These are phyloP conservation scores for Leucocoprinus leucothites DNA, from an alignment of 768 basidiomycete genomes.

Conservation along the genomic window DNA sequence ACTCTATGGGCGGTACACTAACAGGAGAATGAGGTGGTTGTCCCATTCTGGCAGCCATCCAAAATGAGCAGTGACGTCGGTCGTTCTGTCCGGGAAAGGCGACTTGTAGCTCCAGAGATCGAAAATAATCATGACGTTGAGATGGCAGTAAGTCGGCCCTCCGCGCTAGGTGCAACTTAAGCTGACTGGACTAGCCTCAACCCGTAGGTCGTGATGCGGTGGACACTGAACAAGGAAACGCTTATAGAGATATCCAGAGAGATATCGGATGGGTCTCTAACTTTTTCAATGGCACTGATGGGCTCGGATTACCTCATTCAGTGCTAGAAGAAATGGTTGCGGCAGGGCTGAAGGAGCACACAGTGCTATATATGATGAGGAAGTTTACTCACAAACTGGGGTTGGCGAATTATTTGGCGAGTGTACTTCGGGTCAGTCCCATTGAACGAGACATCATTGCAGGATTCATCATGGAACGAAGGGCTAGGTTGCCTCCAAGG, in stretches of 20 bases:
- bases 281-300: background rate
- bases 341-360: conserved; percentile 6
- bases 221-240: background rate
- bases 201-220: background rate
- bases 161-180: too few relatives aligned
- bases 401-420: conserved; percentile 5
- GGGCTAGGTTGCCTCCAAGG: background rate
- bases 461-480: background rate
- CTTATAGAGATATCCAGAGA: background rate
- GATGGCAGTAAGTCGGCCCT: too few relatives aligned
- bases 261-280: background rate
- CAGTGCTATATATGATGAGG: background rate
- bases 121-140: too few relatives aligned
- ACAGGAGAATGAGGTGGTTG: too few relatives aligned
- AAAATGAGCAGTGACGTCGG: too few relatives aligned
- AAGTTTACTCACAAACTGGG: background rate
- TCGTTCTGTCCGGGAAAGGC: too few relatives aligned
- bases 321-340: background rate
- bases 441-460: conserved; percentile 6
- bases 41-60: too few relatives aligned
- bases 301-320: background rate
- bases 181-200: too few relatives aligned
- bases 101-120: too few relatives aligned
- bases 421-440: background rate
- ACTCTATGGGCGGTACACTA: background rate